Evolutionary conservation across 2,329 filamentous ascomycete species (phyloP).

Genomic region (Alternaria viburni): DNA sequence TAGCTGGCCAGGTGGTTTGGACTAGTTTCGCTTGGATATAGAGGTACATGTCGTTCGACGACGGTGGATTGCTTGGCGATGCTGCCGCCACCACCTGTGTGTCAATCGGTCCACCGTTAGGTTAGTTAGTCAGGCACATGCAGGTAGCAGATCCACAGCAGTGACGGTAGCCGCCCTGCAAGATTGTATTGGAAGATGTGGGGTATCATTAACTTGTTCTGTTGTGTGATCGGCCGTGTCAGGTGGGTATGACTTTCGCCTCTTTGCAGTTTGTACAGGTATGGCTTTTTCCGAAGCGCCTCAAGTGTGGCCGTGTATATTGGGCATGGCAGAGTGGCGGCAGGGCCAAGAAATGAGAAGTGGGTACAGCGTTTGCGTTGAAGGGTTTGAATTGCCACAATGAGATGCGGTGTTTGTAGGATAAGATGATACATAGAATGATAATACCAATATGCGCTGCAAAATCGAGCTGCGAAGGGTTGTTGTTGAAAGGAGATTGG

Average conservation of each 20-base stretch:
- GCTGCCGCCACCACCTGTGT: background rate
- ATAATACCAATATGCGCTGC: conserved; percentile 34
- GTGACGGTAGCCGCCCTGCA: background rate
- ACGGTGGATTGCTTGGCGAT: background rate
- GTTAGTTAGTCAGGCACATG: background rate
- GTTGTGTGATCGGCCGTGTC: conserved; percentile 20
- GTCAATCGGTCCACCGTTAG: background rate
- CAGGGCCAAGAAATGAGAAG: conserved; percentile 3
- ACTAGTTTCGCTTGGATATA: background rate
- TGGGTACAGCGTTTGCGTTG: background rate
- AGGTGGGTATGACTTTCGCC: conserved; percentile 1
- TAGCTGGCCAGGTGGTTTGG: background rate
- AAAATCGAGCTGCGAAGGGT: background rate
- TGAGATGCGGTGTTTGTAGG: conserved; percentile 12
- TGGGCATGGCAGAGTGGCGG: conserved; percentile 1
- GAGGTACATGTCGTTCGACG: background rate
- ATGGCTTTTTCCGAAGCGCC: background rate
- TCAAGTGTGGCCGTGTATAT: background rate
- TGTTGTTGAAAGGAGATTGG: background rate
- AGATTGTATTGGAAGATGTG: conserved; percentile 9
- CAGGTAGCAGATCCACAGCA: background rate
- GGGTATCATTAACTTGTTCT: conserved; percentile 29
- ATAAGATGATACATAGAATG: conserved; percentile 44
- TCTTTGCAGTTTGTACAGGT: conserved; percentile 22
- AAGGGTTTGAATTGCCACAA: background rate